Evolutionary conservation across 495 filamentous ascomycete genomes (phyloP).

Genomic region (Chaetomidium leptoderma): DNA sequence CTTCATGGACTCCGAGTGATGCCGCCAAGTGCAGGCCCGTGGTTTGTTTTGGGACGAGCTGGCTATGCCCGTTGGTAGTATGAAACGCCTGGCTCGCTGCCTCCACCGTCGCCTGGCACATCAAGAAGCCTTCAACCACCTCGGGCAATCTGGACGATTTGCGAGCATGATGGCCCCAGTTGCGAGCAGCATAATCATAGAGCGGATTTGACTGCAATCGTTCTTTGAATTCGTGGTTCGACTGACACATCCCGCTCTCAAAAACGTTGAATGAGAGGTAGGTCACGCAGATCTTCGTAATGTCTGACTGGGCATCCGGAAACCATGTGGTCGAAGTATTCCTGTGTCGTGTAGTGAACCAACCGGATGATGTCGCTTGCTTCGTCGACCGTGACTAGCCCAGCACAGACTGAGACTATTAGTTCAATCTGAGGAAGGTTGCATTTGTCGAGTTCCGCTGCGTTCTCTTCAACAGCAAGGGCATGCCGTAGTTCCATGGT

Average conservation of each 20-base stretch:
- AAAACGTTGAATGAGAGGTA: slow-evolving; percentile 44
- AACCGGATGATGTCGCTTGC: slow-evolving; percentile 47
- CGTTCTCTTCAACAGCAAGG: slow-evolving; percentile 36
- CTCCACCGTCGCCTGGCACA: neutral
- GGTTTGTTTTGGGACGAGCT: neutral
- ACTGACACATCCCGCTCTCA: slow-evolving; percentile 25
- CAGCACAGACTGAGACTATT: slow-evolving; percentile 49
- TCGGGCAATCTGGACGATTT: neutral
- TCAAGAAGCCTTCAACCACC: neutral
- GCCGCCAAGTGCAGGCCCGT: neutral
- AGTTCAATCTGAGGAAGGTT: slow-evolving; percentile 36
- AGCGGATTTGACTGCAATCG: slow-evolving; percentile 32
- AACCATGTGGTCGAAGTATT: slow-evolving; percentile 49
- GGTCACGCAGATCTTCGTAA: slow-evolving; percentile 32
- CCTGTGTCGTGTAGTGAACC: slow-evolving; percentile 53
- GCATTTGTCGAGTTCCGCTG: slow-evolving; percentile 35
- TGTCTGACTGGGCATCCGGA: slow-evolving; percentile 24
- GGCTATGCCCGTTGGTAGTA: neutral
- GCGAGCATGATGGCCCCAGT: slow-evolving; percentile 47
- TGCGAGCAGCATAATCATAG: slow-evolving; percentile 38
- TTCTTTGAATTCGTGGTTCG: slow-evolving; percentile 25
- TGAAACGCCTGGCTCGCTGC: neutral
- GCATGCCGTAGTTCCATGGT: slow-evolving; percentile 47
- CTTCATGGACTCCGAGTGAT: neutral
- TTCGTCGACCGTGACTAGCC: slow-evolving; percentile 49